These are phyloP conservation scores for Entelexis paramagnoliae DNA, from an alignment of 1,139 yeast genomes.

Conservation along the genomic window DNA sequence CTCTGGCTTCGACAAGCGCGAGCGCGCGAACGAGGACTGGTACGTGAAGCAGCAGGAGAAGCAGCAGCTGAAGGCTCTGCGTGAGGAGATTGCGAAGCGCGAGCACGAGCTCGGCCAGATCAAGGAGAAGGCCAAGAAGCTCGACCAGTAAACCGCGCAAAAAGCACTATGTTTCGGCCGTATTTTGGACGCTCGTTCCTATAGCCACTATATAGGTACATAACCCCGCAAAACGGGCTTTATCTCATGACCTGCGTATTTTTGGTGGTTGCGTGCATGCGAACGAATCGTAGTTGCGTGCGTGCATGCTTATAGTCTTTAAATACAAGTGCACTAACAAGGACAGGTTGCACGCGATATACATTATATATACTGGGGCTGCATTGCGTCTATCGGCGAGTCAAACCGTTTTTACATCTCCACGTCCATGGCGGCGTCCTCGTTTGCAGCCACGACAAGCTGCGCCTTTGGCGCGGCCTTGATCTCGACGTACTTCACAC, in stretches of 20 bases:
- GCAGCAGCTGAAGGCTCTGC: slow-evolving; percentile 40
- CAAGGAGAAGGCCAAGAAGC: slow-evolving; percentile 26
- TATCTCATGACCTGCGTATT: no score
- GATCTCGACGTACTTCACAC: slow-evolving; percentile 22
- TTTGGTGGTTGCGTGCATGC: no score
- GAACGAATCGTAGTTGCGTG: no score
- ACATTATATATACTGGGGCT: no score
- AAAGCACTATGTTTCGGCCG: no score
- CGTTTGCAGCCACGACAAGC: not conserved
- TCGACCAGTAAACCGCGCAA: slow-evolving; percentile 16
- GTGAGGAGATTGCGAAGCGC: slow-evolving; percentile 23
- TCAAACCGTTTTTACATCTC: slow-evolving; percentile 5
- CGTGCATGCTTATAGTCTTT: no score
- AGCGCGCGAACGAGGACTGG: slow-evolving; percentile 58
- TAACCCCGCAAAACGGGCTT: no score
- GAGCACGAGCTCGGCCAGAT: slow-evolving; percentile 27
- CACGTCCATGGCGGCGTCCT: slow-evolving; percentile 12
- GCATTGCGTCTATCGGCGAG: not conserved
- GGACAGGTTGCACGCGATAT: no score
- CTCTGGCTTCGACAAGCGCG: slow-evolving; percentile 40
- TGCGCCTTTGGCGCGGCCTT: slow-evolving; percentile 12
- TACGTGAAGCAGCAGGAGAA: slow-evolving; percentile 54
- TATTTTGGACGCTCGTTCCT: no score
- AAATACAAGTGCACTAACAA: no score
- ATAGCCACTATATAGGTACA: no score